A percentile compares a stretch with the other conserved stretches of the same genome.
Evolutionary conservation across 2,329 filamentous ascomycete species (phyloP).

Genomic region (Fusarium beomiforme): DNA sequence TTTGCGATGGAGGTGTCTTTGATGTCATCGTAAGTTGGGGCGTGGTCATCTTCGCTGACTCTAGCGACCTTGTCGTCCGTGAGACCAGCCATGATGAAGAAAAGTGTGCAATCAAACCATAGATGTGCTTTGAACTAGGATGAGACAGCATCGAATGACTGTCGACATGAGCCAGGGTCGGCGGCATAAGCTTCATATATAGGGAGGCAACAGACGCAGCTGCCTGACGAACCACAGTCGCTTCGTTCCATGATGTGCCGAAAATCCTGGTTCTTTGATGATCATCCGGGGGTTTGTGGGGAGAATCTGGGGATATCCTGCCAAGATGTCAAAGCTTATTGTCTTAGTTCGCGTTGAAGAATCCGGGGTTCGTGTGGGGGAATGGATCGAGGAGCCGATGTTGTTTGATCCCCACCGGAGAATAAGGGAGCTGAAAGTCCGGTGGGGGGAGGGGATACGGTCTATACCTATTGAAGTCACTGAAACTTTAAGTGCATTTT

Average conservation of each 20-base stretch:
- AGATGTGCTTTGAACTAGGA: background rate
- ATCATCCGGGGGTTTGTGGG: conserved; percentile 7
- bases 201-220: background rate
- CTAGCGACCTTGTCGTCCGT: conserved; percentile 28
- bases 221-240: background rate
- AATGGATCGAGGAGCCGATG: background rate
- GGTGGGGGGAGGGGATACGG: conserved; percentile 4
- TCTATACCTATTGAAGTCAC: background rate
- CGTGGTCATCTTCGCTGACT: conserved; percentile 29
- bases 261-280: background rate
- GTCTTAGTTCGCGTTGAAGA: background rate
- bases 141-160: background rate
- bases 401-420: conserved; percentile 6
- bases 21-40: background rate
- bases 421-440: background rate
- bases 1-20: conserved; percentile 28
- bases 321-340: background rate
- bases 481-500: background rate
- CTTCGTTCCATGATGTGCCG: background rate
- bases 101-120: background rate
- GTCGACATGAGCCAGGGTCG: background rate
- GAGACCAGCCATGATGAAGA: background rate
- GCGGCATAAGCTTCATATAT: conserved; percentile 15
- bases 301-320: conserved; percentile 11
- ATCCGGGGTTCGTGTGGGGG: conserved; percentile 9